Percentiles rank a stretch among this genome's conserved stretches.
phyloP scores from a whole-genome alignment of 176 grass and related monocot species.

The Metroxylon sagu region DNA sequence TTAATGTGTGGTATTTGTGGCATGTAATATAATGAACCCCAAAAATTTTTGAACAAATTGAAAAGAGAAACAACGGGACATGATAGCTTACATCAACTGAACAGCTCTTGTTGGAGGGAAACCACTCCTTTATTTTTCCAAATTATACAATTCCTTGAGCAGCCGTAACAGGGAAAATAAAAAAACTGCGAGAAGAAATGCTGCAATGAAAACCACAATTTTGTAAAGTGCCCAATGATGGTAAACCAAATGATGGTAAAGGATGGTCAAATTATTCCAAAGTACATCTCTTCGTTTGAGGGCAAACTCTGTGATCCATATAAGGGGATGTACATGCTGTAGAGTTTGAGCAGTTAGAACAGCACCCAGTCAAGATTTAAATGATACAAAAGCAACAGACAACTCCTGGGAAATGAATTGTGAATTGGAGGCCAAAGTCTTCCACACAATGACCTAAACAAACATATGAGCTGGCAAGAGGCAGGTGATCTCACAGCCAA shows the following conservation, averaged over 20 bases:
- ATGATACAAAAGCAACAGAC: constrained; percentile 75
- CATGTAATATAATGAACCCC: neutral
- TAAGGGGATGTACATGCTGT: constrained; percentile 58
- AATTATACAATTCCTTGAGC: constrained; percentile 88
- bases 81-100: constrained; percentile 57
- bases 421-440: neutral
- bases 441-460: too few relatives aligned
- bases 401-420: constrained; percentile 50
- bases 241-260: constrained; percentile 44
- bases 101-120: constrained; percentile 73
- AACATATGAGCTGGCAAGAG: too few relatives aligned
- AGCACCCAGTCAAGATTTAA: constrained; percentile 63
- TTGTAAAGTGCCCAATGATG: constrained; percentile 37
- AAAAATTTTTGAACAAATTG: neutral
- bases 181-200: constrained; percentile 65
- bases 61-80: neutral
- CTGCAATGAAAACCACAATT: constrained; percentile 41
- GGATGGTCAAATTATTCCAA: constrained; percentile 61
- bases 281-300: constrained; percentile 60
- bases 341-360: constrained; percentile 56
- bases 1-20: too few relatives aligned
- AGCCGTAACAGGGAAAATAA: constrained; percentile 69
- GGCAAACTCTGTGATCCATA: constrained; percentile 53
- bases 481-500: too few relatives aligned
- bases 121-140: constrained; percentile 69